Conservation (phyloP, 1,139 yeast species). For the Magnusiomyces ingens region DNA sequence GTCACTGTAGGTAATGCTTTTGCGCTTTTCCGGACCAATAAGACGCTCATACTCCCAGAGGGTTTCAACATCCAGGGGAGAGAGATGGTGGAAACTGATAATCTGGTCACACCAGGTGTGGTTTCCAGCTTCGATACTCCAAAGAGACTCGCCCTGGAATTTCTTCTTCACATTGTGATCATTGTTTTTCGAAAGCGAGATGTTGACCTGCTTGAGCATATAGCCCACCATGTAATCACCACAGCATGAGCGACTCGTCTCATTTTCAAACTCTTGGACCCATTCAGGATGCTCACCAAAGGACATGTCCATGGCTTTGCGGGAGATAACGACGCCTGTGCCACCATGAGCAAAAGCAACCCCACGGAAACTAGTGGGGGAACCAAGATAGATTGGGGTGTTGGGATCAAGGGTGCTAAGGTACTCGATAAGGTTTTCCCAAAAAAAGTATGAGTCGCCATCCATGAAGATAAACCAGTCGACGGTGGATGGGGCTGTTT, state of each 20-base stretch:
- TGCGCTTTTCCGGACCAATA: slow-evolving; percentile 24
- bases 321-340: slow-evolving; percentile 33
- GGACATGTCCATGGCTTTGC: slow-evolving; percentile 27
- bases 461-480: slow-evolving; percentile 37
- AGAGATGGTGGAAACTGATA: slow-evolving; percentile 33
- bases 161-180: slow-evolving; percentile 21
- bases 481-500: slow-evolving; percentile 22
- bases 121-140: slow-evolving; percentile 19
- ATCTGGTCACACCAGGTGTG: slow-evolving; percentile 33
- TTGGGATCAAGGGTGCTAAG: slow-evolving; percentile 25
- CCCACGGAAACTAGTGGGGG: slow-evolving; percentile 22
- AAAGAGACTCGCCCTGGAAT: slow-evolving; percentile 31
- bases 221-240: slow-evolving; percentile 35
- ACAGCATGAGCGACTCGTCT: slow-evolving; percentile 28
- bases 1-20: slow-evolving; percentile 28
- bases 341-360: slow-evolving; percentile 35
- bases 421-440: slow-evolving; percentile 27
- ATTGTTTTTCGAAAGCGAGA: slow-evolving; percentile 20
- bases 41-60: slow-evolving; percentile 34
- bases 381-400: slow-evolving; percentile 31
- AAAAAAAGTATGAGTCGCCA: slow-evolving; percentile 32
- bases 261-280: slow-evolving; percentile 23
- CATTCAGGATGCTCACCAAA: slow-evolving; percentile 24
- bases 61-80: slow-evolving; percentile 30
- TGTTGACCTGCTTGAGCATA: slow-evolving; percentile 19